Conservation (phyloP, 768 basidiomycete genomes). For the Chalciporus piperatus region DNA sequence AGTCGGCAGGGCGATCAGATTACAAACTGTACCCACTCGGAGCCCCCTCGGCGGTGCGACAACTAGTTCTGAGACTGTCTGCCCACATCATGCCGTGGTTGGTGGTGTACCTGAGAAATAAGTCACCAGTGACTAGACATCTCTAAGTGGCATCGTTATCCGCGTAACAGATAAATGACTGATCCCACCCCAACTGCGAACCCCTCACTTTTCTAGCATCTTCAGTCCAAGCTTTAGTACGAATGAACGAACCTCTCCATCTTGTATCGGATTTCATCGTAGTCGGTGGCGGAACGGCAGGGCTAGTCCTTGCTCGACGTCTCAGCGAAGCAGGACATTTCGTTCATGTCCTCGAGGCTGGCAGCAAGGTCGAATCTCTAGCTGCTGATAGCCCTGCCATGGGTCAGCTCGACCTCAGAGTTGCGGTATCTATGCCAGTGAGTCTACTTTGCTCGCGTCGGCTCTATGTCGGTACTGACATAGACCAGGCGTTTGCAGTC, state of each 20-base stretch:
- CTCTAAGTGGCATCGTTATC: no score
- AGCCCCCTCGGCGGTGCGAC: no score
- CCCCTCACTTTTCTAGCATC: no score
- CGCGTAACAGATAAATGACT: no score
- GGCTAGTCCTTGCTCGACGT: neutral
- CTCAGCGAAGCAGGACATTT: neutral
- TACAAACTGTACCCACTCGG: no score
- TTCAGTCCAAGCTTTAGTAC: no score
- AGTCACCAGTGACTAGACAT: no score
- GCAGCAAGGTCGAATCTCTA: neutral
- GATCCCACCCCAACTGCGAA: no score
- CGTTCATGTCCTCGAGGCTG: conserved; percentile 1
- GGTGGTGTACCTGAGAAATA: no score
- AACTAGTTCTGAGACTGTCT: no score
- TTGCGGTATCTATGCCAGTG: neutral
- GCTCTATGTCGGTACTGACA: neutral
- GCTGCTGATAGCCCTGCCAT: neutral
- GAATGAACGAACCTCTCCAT: neutral
- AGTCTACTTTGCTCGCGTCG: neutral
- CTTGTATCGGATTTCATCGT: neutral
- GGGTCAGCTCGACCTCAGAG: neutral
- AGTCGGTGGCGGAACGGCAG: conserved; percentile 1
- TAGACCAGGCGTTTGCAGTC: neutral
- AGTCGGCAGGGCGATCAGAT: no score
- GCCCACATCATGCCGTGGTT: no score